Conservation (phyloP, 495 filamentous ascomycete genomes). For the Neurospora tetrasperma region DNA sequence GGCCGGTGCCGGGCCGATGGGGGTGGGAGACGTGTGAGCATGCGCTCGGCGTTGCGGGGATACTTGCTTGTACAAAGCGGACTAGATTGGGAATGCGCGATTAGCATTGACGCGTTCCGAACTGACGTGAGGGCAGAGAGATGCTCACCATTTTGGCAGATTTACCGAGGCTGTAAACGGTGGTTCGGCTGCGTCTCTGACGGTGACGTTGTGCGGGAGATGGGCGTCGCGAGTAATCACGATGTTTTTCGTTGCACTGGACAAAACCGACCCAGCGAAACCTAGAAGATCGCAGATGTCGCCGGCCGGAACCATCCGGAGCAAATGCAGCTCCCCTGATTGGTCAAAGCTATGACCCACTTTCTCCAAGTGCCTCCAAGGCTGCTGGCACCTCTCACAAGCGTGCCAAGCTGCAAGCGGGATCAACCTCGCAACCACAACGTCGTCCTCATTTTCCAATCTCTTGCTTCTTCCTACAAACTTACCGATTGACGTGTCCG, state of each 20-base stretch:
- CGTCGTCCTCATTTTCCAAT: neutral
- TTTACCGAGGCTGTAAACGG: neutral
- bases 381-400: neutral
- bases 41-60: conserved; percentile 10
- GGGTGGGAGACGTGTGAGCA: neutral
- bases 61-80: conserved; percentile 74
- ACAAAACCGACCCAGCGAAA: conserved; percentile 9
- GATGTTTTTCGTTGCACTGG: conserved; percentile 15
- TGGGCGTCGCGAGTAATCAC: conserved; percentile 5
- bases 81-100: conserved; percentile 28
- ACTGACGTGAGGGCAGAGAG: neutral
- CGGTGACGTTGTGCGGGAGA: conserved; percentile 10
- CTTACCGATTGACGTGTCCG: neutral
- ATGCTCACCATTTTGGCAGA: conserved; percentile 30
- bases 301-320: conserved; percentile 19
- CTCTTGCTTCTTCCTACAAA: neutral
- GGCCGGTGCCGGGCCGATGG: neutral
- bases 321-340: conserved; percentile 15
- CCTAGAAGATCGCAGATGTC: conserved; percentile 15
- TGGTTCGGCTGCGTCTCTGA: neutral
- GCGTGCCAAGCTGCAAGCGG: neutral
- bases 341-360: conserved; percentile 29
- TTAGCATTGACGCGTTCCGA: conserved; percentile 12
- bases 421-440: neutral
- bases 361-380: neutral